Base-by-base conservation (phyloP, 495 filamentous ascomycete species). In the Penicillium pancosmium region DNA sequence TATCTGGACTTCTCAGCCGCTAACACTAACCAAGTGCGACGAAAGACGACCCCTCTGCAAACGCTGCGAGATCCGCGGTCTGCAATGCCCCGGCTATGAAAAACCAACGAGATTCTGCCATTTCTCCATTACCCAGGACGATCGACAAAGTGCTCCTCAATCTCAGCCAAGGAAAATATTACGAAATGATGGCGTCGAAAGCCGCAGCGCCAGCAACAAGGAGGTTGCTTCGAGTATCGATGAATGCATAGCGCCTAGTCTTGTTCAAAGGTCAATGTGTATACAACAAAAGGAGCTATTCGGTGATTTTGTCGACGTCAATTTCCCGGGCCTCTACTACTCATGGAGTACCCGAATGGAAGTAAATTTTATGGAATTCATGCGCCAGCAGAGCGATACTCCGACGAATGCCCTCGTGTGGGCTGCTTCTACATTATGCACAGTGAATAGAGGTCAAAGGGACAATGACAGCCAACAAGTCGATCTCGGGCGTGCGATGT, bases 61-160 rank as follows among this genome's bases (percentile, higher is more conserved):
- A 1, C 67, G 72, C 43, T 75, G 73, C 49, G 62, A 59, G 31
- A 63, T 55, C 27, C 62, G 68, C 18, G 61, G 63, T 19, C 54
- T 62, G 8, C 36, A 62, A 49, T 75, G 73, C 57, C 71, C 71
- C 5, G 73, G 73, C 0, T 75, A 71, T 38, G 60, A 62, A 34
- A 62, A 57, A 25, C 19, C 25, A 13, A 27, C 68, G 1, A 65
- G 63, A 40, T 72, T 69, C 34, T 64, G 50, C 51, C 55, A 63
- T 49, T 38, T 53, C 5, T 52, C 63, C 23, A n/a, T 19, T 13
- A 15, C 46, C 11, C 7, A n/a, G 9, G 11, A 11, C 10, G 10
- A 23, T 13, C 23, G 9, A 21, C 21, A 48, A 21, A 19, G 1
- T 3, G 5, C 5, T 18, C 9, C 16, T 7, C 43, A 21, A 46